Percentiles rank a stretch among this genome's conserved stretches.
These are phyloP conservation scores for Allomyces javanicus DNA, from an alignment of 192 early-diverging fungal species.

Conservation along the genomic window DNA sequence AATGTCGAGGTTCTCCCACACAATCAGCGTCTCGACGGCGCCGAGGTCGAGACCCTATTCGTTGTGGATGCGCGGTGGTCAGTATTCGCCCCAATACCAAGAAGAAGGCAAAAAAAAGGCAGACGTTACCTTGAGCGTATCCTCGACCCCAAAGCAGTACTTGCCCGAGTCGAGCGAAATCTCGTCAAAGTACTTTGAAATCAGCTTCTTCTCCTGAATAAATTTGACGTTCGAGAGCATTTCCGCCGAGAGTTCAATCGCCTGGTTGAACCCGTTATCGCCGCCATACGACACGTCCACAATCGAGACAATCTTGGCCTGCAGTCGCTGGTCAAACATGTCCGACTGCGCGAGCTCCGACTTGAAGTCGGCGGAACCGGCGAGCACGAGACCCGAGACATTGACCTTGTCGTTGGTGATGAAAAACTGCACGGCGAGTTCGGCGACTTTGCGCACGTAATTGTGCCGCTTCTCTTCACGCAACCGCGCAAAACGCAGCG, in stretches of 20 bases:
- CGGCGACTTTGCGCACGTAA: constrained; percentile 95
- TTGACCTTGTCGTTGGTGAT: constrained; percentile 83
- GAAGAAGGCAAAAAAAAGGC: neutral
- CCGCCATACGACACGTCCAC: constrained; percentile 98
- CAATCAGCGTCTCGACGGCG: constrained; percentile 96
- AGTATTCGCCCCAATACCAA: too few relatives aligned
- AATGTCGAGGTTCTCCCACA: constrained; percentile 86
- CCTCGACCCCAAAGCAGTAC: constrained; percentile 85
- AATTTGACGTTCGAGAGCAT: constrained; percentile 92
- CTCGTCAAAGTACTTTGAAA: constrained; percentile 88
- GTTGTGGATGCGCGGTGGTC: neutral
- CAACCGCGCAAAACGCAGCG: constrained; percentile 96
- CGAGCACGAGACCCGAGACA: constrained; percentile 71
- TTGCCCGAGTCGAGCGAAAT: constrained; percentile 93
- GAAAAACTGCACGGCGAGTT: constrained; percentile 87
- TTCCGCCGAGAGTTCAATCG: constrained; percentile 82
- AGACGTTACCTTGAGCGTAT: constrained; percentile 53
- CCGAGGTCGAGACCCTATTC: constrained; percentile 65
- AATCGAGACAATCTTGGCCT: constrained; percentile 71
- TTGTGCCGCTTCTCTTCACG: constrained; percentile 98
- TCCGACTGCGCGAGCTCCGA: constrained; percentile 87
- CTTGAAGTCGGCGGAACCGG: constrained; percentile 99
- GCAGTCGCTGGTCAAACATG: constrained; percentile 82
- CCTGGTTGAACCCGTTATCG: constrained; percentile 97
- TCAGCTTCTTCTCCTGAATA: constrained; percentile 95